Percentiles rank a stretch among this genome's conserved stretches.
phyloP scores from a whole-genome alignment of 176 grass and related monocot species.

The Triticum dicoccoides region DNA sequence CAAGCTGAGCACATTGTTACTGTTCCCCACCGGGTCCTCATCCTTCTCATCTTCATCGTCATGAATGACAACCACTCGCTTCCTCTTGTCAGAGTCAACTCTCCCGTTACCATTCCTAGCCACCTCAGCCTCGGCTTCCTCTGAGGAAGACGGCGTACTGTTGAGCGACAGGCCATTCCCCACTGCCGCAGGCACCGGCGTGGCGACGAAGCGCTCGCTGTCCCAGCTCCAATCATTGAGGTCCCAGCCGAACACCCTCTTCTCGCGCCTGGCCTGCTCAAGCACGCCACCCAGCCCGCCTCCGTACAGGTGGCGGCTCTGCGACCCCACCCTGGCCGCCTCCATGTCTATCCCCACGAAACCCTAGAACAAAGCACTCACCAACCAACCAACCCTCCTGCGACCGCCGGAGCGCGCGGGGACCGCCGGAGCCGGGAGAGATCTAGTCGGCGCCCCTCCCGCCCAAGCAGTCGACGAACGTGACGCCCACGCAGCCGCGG shows the following conservation, averaged over 20 bases:
- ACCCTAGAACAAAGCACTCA: neutral
- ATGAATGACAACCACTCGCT: constrained; percentile 50
- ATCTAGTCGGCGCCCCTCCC: constrained; percentile 55
- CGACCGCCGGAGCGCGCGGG: neutral
- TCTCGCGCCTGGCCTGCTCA: constrained; percentile 56
- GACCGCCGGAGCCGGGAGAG: constrained; percentile 18
- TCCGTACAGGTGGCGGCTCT: constrained; percentile 58
- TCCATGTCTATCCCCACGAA: constrained; percentile 24
- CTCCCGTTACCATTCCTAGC: neutral
- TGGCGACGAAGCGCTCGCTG: constrained; percentile 67
- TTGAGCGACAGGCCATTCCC: constrained; percentile 34
- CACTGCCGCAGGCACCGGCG: constrained; percentile 3
- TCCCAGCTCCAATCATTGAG: constrained; percentile 95
- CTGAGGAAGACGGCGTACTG: constrained; percentile 54
- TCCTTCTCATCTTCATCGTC: constrained; percentile 6
- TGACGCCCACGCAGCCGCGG: constrained; percentile 75
- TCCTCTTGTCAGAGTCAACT: constrained; percentile 71
- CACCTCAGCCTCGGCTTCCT: constrained; percentile 34
- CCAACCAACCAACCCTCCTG: neutral
- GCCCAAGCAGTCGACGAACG: constrained; percentile 72
- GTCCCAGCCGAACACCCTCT: constrained; percentile 78
- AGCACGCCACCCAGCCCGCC: constrained; percentile 35
- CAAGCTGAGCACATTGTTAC: constrained; percentile 44
- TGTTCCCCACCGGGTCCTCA: constrained; percentile 12
- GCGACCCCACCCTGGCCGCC: constrained; percentile 61